Evolutionary conservation across 2,329 filamentous ascomycete species (phyloP).

Genomic region (Scopulariopsis brevicaulis): DNA sequence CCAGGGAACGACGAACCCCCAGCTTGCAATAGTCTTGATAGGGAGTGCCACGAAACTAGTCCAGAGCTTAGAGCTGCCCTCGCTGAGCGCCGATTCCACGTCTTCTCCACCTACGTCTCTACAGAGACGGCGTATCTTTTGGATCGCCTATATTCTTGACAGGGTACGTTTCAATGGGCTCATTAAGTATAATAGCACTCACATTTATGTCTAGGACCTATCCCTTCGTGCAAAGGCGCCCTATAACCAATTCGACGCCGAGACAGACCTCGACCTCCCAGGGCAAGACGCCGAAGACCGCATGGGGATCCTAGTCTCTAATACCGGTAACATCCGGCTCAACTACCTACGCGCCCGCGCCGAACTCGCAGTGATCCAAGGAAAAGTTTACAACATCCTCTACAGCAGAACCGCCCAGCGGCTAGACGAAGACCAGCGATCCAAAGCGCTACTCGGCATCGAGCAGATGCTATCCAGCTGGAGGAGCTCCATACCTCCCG

Average conservation of each 20-base stretch:
- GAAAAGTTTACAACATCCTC: conserved; percentile 26
- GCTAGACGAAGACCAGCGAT: background rate
- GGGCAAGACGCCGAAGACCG: conserved; percentile 15
- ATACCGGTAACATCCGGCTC: conserved; percentile 19
- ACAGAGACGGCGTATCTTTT: conserved; percentile 25
- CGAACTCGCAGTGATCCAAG: conserved; percentile 26
- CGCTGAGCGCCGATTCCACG: conserved; percentile 1
- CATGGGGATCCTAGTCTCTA: conserved; percentile 20
- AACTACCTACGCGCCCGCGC: conserved; percentile 26
- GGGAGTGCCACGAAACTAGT: conserved; percentile 24
- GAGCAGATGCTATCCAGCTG: background rate
- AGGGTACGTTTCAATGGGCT: conserved; percentile 11
- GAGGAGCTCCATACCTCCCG: background rate
- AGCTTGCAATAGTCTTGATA: conserved; percentile 24
- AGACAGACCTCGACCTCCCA: conserved; percentile 28
- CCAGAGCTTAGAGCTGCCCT: conserved; percentile 22
- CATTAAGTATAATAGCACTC: background rate
- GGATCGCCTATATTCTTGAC: conserved; percentile 27
- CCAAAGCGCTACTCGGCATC: background rate
- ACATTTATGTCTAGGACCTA: conserved; percentile 14
- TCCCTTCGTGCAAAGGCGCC: conserved; percentile 23
- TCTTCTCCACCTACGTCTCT: background rate
- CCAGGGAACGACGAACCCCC: conserved; percentile 22
- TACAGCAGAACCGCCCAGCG: conserved; percentile 6
- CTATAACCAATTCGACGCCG: conserved; percentile 23